phyloP scores from a whole-genome alignment of 768 basidiomycete species.

The Leccinum arenicola region DNA sequence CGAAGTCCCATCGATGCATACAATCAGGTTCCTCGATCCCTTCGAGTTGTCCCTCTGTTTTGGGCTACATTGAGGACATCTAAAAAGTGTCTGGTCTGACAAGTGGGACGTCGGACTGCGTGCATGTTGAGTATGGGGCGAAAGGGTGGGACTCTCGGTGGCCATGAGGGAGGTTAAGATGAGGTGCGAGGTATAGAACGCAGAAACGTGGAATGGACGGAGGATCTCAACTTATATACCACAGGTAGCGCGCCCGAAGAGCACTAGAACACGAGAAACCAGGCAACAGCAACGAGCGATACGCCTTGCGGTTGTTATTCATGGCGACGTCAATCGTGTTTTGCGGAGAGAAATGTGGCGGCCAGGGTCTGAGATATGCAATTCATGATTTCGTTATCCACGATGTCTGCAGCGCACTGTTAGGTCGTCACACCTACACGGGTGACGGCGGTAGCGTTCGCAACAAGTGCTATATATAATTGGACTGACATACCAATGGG shows the following conservation, averaged over 20 bases:
- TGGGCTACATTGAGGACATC: constrained; percentile 14
- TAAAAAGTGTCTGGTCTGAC: neutral
- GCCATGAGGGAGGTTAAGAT: neutral
- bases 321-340: neutral
- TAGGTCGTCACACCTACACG: neutral
- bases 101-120: neutral
- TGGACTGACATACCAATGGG: neutral
- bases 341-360: constrained; percentile 5
- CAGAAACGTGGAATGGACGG: neutral
- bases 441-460: neutral
- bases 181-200: neutral
- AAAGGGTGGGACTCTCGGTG: neutral
- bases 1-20: neutral
- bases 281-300: neutral
- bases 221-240: neutral
- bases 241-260: constrained; percentile 7
- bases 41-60: constrained; percentile 3
- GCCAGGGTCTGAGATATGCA: constrained; percentile 3
- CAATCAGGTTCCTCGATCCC: constrained; percentile 16
- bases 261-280: neutral
- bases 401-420: neutral
- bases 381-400: constrained; percentile 7
- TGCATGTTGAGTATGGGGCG: neutral
- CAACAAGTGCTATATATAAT: neutral
- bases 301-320: constrained; percentile 1